Conservation (phyloP, 116 monocot genomes). For the Iris pallida region DNA sequence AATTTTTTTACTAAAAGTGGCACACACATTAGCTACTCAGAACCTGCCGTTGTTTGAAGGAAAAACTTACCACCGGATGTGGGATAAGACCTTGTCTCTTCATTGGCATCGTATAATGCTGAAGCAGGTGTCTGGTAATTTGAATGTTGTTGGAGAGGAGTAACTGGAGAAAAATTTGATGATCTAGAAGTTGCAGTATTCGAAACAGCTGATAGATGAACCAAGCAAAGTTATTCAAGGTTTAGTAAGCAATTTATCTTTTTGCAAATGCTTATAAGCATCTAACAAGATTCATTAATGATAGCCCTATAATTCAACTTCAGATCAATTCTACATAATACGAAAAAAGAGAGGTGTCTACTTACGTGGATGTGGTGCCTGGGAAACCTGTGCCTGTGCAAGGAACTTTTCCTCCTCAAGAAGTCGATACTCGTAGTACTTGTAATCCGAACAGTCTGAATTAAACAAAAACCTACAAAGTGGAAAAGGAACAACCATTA, state of each 20-base stretch:
- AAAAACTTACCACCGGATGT: constrained; percentile 16
- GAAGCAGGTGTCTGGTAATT: constrained; percentile 88
- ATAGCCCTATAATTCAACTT: too few species aligned
- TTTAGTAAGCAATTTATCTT: background rate
- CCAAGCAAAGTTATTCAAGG: background rate
- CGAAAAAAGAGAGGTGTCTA: background rate
- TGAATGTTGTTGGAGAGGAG: constrained; percentile 37
- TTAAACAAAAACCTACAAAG: constrained; percentile 87
- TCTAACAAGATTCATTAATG: background rate
- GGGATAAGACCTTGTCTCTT: constrained; percentile 18
- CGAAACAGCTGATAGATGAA: constrained; percentile 7
- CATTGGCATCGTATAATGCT: constrained; percentile 64
- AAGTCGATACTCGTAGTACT: constrained; percentile 79
- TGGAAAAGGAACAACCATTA: constrained; percentile 7
- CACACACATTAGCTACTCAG: too few species aligned
- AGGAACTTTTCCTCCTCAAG: constrained; percentile 71
- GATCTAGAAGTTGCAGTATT: constrained; percentile 12
- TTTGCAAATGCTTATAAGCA: background rate
- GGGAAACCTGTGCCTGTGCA: constrained; percentile 48
- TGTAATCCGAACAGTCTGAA: constrained; percentile 67
- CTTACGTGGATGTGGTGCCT: constrained; percentile 38
- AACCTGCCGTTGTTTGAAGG: background rate
- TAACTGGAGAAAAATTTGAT: constrained; percentile 32
- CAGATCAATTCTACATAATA: background rate
- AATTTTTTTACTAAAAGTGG: background rate